Percentiles rank a stretch among this genome's conserved stretches.
These are phyloP conservation scores for Straminergon stramineum DNA, from an alignment of 225 moss, liverwort and hornwort species.

Conservation along the genomic window DNA sequence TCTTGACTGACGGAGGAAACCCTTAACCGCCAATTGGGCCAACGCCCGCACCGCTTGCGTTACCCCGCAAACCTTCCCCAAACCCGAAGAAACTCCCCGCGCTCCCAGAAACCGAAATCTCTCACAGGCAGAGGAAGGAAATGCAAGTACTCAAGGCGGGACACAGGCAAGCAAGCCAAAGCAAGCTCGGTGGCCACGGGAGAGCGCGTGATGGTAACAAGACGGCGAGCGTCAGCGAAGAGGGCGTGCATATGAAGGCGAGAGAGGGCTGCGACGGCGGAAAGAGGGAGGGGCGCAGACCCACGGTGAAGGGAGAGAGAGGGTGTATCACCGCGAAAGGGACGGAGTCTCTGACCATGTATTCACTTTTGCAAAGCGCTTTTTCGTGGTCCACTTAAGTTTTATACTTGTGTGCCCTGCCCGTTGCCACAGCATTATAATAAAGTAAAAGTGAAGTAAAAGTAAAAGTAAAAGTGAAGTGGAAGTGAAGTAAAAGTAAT, in stretches of 20 bases:
- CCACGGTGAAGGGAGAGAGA: not conserved
- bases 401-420: too few species aligned
- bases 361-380: not conserved
- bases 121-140: too few species aligned
- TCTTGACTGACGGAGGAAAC: slow-evolving; percentile 21
- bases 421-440: too few species aligned
- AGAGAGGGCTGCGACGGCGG: not conserved
- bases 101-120: not conserved
- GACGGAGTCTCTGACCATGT: not conserved
- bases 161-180: too few species aligned
- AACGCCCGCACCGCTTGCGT: not conserved
- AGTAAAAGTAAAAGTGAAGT: too few species aligned
- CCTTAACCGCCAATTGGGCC: slow-evolving; percentile 2
- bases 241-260: not conserved
- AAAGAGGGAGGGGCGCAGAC: not conserved
- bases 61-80: not conserved
- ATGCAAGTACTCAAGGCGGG: too few species aligned
- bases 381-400: not conserved
- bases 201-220: not conserved
- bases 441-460: too few species aligned
- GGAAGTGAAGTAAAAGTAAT: too few species aligned
- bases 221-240: too few species aligned
- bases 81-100: not conserved
- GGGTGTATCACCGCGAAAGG: not conserved
- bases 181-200: too few species aligned